Evolutionary conservation across 2,329 filamentous ascomycete genomes (phyloP).

Genomic region (Tolypocladium inflatum): DNA sequence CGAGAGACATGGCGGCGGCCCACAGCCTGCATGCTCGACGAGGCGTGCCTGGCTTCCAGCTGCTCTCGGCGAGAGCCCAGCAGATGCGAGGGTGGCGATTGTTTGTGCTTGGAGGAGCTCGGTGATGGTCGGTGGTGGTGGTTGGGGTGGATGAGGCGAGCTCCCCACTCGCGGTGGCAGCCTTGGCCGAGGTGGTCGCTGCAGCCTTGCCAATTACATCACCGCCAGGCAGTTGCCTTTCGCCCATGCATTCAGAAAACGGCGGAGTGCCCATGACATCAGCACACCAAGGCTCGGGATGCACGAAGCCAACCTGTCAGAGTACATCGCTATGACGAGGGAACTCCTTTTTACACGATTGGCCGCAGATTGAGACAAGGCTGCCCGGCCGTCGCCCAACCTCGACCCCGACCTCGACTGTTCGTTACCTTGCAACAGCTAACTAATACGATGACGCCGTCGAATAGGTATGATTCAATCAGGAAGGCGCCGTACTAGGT

Average conservation of each 20-base stretch:
- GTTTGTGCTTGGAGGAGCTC: background rate
- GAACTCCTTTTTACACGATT: background rate
- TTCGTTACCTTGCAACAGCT: no score
- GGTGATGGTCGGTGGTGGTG: background rate
- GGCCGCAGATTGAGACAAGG: no score
- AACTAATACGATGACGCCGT: no score
- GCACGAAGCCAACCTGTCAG: background rate
- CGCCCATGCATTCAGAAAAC: background rate
- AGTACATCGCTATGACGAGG: background rate
- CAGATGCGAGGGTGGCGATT: background rate
- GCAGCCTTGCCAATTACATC: background rate
- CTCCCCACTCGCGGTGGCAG: background rate
- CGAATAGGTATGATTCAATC: no score
- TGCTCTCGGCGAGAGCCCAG: background rate
- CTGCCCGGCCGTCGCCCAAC: no score
- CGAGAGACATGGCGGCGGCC: conserved; percentile 23
- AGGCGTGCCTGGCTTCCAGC: background rate
- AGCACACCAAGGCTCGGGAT: background rate
- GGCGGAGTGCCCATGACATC: background rate
- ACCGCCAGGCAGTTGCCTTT: background rate
- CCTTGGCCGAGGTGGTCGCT: background rate
- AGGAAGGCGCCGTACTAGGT: no score
- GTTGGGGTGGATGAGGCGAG: background rate
- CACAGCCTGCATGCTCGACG: conserved; percentile 8
- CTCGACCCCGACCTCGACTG: no score